phyloP scores from a whole-genome alignment of 306 rosid genomes.

The Vigna nakashimae region DNA sequence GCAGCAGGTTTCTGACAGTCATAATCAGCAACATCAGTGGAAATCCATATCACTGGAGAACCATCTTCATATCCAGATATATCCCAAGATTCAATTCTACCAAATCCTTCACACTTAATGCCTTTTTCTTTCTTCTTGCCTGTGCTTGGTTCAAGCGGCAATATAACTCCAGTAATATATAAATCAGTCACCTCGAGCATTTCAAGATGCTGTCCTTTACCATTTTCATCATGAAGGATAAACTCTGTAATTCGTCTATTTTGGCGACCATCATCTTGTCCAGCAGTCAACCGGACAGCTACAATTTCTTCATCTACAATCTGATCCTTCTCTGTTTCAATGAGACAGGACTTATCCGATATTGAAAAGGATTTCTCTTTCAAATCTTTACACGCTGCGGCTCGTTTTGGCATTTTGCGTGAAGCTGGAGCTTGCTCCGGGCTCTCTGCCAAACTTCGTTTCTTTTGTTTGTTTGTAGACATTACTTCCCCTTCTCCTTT shows the following conservation, averaged over 20 bases:
- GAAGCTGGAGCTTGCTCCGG: conserved; percentile 57
- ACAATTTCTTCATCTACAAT: conserved; percentile 69
- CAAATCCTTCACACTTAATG: conserved; percentile 80
- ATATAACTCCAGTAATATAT: conserved; percentile 72
- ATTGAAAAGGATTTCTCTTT: conserved; percentile 64
- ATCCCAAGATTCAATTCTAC: conserved; percentile 88
- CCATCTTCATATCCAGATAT: conserved; percentile 96
- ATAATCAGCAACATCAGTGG: conserved; percentile 87
- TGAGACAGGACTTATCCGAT: conserved; percentile 59
- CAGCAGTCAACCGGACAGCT: conserved; percentile 71
- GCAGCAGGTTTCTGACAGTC: conserved; percentile 77
- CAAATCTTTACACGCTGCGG: conserved; percentile 76
- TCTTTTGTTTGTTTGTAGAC: conserved; percentile 55
- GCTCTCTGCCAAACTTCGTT: conserved; percentile 56
- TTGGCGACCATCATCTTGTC: conserved; percentile 62
- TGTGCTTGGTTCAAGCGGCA: conserved; percentile 65
- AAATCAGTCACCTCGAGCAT: conserved; percentile 78
- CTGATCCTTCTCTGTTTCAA: conserved; percentile 66
- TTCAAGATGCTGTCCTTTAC: conserved; percentile 71
- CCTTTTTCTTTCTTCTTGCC: conserved; percentile 75
- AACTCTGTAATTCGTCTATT: conserved; percentile 82
- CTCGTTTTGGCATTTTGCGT: conserved; percentile 86
- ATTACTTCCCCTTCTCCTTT: conserved; percentile 42
- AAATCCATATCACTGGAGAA: conserved; percentile 82
- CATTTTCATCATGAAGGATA: conserved; percentile 73